Conservation (phyloP, 768 basidiomycete species). For the Cubamyces sp. region DNA sequence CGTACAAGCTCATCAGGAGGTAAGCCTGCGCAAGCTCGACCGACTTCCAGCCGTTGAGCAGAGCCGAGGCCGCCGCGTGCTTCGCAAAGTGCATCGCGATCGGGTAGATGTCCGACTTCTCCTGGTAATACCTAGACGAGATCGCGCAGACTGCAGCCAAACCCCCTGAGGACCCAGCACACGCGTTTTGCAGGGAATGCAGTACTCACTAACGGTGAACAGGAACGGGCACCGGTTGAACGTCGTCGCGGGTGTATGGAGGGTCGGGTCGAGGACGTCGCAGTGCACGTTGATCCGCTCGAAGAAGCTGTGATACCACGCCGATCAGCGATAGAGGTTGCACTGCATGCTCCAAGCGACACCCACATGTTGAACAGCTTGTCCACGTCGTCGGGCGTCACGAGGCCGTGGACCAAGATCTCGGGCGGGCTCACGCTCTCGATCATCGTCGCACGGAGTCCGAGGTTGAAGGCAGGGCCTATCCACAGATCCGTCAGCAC, state of each 20-base stretch:
- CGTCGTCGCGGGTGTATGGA: conserved; percentile 80
- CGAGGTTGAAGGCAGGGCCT: conserved; percentile 77
- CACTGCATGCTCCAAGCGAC: too few species aligned
- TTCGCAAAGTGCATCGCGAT: conserved; percentile 91
- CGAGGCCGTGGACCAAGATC: conserved; percentile 79
- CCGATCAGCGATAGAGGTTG: too few species aligned
- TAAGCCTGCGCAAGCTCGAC: conserved; percentile 93
- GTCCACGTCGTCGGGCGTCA: conserved; percentile 78
- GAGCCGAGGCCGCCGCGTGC: conserved; percentile 76
- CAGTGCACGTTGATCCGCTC: conserved; percentile 68
- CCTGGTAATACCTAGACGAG: conserved; percentile 80
- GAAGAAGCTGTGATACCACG: conserved; percentile 58
- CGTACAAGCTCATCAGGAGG: conserved; percentile 82
- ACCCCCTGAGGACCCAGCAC: background rate
- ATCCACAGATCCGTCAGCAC: background rate
- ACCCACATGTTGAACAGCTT: conserved; percentile 84
- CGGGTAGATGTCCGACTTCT: conserved; percentile 83
- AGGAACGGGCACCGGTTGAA: conserved; percentile 88
- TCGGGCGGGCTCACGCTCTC: conserved; percentile 82
- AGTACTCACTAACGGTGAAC: conserved; percentile 82
- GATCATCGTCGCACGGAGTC: conserved; percentile 69
- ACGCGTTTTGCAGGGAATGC: background rate
- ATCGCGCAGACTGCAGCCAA: conserved; percentile 75
- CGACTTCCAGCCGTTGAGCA: conserved; percentile 59
- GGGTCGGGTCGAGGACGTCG: conserved; percentile 75